A percentile compares a stretch with the other conserved stretches of the same genome.
Evolutionary conservation across 768 basidiomycete species (phyloP).

Genomic region (Termitomyces eurrhizus): DNA sequence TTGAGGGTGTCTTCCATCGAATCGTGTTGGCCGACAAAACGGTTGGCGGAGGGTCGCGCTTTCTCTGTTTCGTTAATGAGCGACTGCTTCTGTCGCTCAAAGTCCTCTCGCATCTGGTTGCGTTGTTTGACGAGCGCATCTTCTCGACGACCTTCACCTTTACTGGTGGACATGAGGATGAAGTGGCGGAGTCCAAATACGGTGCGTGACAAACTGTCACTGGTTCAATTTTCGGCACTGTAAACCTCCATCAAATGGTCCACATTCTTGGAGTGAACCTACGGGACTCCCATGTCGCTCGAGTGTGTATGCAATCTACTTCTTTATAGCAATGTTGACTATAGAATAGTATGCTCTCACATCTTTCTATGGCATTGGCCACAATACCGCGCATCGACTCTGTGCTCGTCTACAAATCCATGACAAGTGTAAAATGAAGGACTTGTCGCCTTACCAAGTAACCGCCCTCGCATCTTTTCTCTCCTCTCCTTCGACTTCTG

Average conservation of each 20-base stretch:
- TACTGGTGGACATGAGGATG: constrained; percentile 63
- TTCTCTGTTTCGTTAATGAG: constrained; percentile 91
- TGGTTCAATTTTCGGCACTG: constrained; percentile 5
- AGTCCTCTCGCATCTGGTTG: constrained; percentile 74
- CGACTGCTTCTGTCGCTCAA: constrained; percentile 73
- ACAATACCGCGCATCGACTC: constrained; percentile 68
- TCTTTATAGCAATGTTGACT: constrained; percentile 19
- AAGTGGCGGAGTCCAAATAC: constrained; percentile 27
- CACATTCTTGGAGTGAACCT: constrained; percentile 85
- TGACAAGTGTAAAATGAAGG: constrained; percentile 73
- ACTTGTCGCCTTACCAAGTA: constrained; percentile 83
- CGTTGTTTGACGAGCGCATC: constrained; percentile 85
- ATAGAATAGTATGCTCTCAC: constrained; percentile 80
- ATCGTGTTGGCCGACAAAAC: constrained; percentile 93
- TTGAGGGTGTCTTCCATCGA: constrained; percentile 93
- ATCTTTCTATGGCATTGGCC: constrained; percentile 85
- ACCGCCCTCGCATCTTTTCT: constrained; percentile 93
- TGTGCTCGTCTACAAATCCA: constrained; percentile 94
- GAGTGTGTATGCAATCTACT: constrained; percentile 51
- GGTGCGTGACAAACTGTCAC: constrained; percentile 13
- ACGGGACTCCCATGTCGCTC: constrained; percentile 70
- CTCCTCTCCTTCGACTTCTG: constrained; percentile 79
- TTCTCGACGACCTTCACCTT: constrained; percentile 82
- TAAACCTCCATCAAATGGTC: constrained; percentile 48
- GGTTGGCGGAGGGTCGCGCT: constrained; percentile 78